Evolutionary conservation across 768 basidiomycete species (phyloP).

Genomic region (Gyrodon lividus): DNA sequence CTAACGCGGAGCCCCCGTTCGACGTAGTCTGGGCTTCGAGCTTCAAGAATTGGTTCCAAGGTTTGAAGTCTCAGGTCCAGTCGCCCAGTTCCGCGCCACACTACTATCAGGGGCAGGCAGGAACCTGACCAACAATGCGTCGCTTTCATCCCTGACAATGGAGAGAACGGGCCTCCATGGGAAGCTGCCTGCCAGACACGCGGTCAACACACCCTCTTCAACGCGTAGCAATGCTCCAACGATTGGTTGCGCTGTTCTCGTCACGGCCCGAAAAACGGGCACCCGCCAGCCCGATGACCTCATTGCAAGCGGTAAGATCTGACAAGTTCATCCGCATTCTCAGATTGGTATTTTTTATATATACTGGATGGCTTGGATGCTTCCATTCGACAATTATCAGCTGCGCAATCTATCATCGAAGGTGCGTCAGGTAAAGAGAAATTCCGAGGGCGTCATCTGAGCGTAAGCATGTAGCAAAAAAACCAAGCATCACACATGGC

Average conservation of each 20-base stretch:
- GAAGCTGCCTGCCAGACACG: neutral
- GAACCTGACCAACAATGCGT: no score
- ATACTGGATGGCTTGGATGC: no score
- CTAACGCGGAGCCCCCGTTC: neutral
- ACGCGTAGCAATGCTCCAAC: no score
- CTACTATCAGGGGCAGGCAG: neutral
- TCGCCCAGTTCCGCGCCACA: conserved; percentile 5
- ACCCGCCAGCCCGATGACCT: conserved; percentile 9
- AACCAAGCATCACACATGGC: neutral
- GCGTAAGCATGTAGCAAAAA: no score
- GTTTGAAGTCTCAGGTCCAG: no score
- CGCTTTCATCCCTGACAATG: no score
- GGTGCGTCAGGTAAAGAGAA: neutral
- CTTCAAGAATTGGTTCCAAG: no score
- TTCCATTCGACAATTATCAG: neutral
- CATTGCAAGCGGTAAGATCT: neutral
- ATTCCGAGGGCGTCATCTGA: neutral
- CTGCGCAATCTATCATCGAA: neutral
- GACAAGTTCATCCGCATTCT: neutral
- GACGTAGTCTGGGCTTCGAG: neutral
- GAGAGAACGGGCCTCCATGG: no score
- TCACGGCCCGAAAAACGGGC: neutral
- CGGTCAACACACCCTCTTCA: no score
- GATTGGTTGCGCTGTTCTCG: neutral
- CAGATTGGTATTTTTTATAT: no score